A percentile compares a stretch with the other conserved stretches of the same genome.
Evolutionary conservation across 2,329 filamentous ascomycete species (phyloP).

Genomic region (Clonostachys solani): DNA sequence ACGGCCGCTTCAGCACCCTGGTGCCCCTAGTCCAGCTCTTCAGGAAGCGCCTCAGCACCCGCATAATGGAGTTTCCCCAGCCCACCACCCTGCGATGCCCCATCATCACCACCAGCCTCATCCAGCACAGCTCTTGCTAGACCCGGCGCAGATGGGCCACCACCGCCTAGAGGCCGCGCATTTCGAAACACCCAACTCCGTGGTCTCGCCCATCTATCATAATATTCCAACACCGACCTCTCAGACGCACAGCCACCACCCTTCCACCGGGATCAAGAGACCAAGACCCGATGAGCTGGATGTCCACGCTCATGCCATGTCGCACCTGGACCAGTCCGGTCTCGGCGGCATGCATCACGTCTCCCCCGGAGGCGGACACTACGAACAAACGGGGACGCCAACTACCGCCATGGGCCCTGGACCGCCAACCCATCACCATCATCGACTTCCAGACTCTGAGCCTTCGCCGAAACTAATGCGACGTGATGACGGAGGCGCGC

Average conservation of each 20-base stretch:
- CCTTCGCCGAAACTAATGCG: constrained; percentile 65
- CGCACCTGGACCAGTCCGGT: constrained; percentile 49
- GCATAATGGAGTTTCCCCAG: constrained; percentile 1
- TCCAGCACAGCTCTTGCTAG: constrained; percentile 43
- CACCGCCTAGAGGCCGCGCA: constrained; percentile 47
- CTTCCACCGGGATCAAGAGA: constrained; percentile 39
- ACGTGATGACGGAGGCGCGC: constrained; percentile 60
- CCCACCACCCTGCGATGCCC: constrained; percentile 2
- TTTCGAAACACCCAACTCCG: constrained; percentile 43
- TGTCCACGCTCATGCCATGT: constrained; percentile 43
- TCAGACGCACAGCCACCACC: constrained; percentile 22
- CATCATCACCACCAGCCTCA: constrained; percentile 36
- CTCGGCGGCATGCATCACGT: constrained; percentile 51
- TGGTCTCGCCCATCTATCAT: constrained; percentile 48
- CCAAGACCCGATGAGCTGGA: constrained; percentile 56
- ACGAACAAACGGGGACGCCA: constrained; percentile 31
- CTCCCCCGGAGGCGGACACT: constrained; percentile 47
- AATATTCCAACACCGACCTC: constrained; percentile 35
- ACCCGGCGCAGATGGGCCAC: constrained; percentile 48
- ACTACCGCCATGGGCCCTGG: constrained; percentile 23
- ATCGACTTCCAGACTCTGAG: constrained; percentile 70
- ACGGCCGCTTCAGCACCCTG: constrained; percentile 15
- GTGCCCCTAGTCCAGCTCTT: background rate
- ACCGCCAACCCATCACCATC: constrained; percentile 70
- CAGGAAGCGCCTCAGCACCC: background rate